phyloP scores from a whole-genome alignment of 805 yeast genomes.

The Metschnikowia chrysomelidarum region DNA sequence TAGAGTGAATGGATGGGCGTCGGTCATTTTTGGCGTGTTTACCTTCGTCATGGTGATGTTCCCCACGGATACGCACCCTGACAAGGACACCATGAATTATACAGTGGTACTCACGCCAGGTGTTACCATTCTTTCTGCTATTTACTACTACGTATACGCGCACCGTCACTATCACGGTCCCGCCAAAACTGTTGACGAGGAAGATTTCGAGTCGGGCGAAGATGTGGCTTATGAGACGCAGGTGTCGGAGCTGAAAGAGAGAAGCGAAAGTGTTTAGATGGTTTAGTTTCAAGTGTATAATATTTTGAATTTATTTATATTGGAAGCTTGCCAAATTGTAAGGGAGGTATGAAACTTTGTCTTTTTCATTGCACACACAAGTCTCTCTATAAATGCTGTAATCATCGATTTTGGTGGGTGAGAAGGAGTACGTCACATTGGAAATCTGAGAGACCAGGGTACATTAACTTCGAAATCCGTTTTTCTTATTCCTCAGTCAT shows the following conservation, averaged over 20 bases:
- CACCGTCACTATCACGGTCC: slow-evolving; percentile 61
- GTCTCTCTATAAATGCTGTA: no score
- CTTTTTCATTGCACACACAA: no score
- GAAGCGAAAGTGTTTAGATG: slow-evolving; percentile 3
- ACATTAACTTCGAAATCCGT: no score
- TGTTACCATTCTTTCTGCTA: slow-evolving; percentile 51
- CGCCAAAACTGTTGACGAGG: slow-evolving; percentile 24
- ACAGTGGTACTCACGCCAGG: slow-evolving; percentile 63
- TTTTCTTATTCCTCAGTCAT: no score
- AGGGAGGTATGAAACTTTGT: no score
- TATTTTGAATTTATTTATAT: no score
- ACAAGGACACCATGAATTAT: slow-evolving; percentile 60
- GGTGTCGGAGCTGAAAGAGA: slow-evolving; percentile 5
- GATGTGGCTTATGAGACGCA: neutral
- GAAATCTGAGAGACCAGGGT: no score
- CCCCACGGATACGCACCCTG: slow-evolving; percentile 48
- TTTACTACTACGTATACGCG: slow-evolving; percentile 53
- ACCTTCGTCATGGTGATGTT: slow-evolving; percentile 59
- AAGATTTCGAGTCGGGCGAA: slow-evolving; percentile 4
- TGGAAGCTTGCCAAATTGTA: no score
- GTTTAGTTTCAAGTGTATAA: no score
- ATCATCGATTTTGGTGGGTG: no score
- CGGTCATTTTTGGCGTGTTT: slow-evolving; percentile 50
- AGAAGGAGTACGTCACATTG: no score
- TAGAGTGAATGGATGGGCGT: slow-evolving; percentile 42